phyloP scores from a whole-genome alignment of 371 early-diverging fungal genomes.

The Ordospora colligata region DNA sequence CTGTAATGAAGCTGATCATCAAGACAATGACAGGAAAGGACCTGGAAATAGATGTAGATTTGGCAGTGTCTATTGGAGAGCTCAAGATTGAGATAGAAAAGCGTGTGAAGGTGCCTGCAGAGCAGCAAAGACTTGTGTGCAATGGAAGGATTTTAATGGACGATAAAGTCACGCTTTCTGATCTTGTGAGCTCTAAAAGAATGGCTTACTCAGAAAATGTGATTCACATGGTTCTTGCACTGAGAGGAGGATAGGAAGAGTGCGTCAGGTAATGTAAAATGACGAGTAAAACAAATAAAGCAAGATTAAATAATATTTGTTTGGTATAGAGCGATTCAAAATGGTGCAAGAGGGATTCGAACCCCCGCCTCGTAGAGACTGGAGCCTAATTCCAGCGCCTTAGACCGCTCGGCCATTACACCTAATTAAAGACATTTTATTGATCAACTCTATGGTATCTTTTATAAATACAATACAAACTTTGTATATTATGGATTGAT shows the following conservation, averaged over 20 bases:
- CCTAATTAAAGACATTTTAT: too few species aligned
- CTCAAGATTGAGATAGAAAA: constrained; percentile 48
- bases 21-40: constrained; percentile 54
- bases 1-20: constrained; percentile 47
- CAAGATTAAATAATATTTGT: neutral
- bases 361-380: constrained; percentile 53
- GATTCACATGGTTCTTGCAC: constrained; percentile 85
- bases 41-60: constrained; percentile 42
- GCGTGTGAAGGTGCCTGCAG: constrained; percentile 42
- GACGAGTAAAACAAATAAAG: too few species aligned
- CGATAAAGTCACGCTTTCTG: constrained; percentile 70
- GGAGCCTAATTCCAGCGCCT: constrained; percentile 60
- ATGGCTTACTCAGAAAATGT: constrained; percentile 75
- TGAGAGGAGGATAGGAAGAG: constrained; percentile 81
- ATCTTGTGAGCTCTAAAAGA: constrained; percentile 61
- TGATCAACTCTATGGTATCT: too few species aligned
- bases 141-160: constrained; percentile 53
- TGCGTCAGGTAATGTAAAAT: too few species aligned
- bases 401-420: constrained; percentile 60
- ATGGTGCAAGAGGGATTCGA: constrained; percentile 56
- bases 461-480: too few species aligned
- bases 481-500: too few species aligned
- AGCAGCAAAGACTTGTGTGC: constrained; percentile 54
- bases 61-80: constrained; percentile 28
- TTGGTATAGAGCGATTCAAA: neutral